Conservation (phyloP, 1,284 basidiomycete genomes). For the Ganoderma sp. region DNA sequence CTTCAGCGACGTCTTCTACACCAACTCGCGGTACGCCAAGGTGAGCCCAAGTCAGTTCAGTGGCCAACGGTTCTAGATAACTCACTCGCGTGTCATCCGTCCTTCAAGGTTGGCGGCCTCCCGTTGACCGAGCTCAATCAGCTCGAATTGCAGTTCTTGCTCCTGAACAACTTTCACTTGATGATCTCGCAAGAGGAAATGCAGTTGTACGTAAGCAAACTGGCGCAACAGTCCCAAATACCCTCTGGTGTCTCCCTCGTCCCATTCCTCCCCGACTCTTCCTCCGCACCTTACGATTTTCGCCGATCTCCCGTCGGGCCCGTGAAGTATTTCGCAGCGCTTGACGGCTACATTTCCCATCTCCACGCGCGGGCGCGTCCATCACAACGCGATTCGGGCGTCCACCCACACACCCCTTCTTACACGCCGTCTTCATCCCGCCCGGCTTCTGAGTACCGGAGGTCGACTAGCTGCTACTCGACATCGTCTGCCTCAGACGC, state of each 20-base stretch:
- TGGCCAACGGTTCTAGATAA: background rate
- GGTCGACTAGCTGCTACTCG: constrained; percentile 36
- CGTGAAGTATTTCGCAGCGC: constrained; percentile 58
- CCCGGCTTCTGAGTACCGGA: constrained; percentile 30
- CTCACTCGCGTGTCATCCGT: constrained; percentile 7
- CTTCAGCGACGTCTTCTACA: constrained; percentile 99
- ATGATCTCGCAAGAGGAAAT: constrained; percentile 91
- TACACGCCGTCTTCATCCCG: constrained; percentile 32
- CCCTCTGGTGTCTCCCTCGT: constrained; percentile 39
- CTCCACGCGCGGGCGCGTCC: constrained; percentile 35
- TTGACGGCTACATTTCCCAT: constrained; percentile 54
- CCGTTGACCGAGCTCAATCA: constrained; percentile 95
- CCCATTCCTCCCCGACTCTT: constrained; percentile 36
- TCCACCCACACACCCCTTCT: constrained; percentile 15
- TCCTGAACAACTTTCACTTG: constrained; percentile 94
- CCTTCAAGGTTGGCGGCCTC: constrained; percentile 84
- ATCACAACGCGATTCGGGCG: constrained; percentile 17
- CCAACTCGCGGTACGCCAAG: constrained; percentile 99
- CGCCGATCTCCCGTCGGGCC: constrained; percentile 45
- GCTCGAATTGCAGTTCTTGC: constrained; percentile 94
- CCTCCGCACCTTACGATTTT: constrained; percentile 36
- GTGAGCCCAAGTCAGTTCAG: constrained; percentile 50
- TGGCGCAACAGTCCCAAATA: constrained; percentile 68
- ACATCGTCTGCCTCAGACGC: constrained; percentile 40
- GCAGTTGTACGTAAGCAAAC: constrained; percentile 93